phyloP scores from a whole-genome alignment of 2,329 filamentous ascomycete species.

The Mycosphaerella arachidis region DNA sequence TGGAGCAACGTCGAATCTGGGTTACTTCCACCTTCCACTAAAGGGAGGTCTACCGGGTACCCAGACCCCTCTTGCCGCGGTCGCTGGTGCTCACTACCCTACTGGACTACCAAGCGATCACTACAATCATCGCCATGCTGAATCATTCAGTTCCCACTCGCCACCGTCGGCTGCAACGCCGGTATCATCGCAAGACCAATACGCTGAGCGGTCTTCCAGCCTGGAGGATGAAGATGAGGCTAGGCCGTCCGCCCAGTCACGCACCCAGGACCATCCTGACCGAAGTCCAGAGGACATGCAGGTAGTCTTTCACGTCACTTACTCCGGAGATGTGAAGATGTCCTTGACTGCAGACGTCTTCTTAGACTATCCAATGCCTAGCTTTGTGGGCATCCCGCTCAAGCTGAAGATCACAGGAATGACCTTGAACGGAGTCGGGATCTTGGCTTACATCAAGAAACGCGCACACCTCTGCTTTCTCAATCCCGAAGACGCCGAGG shows the following conservation, averaged over 20 bases:
- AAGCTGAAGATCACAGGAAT: conserved; percentile 93
- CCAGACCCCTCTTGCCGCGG: conserved; percentile 73
- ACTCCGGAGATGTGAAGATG: conserved; percentile 80
- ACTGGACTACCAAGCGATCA: conserved; percentile 34
- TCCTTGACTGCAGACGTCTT: conserved; percentile 92
- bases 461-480: conserved; percentile 91
- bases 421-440: conserved; percentile 90
- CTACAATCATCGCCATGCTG: conserved; percentile 26
- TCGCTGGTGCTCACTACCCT: conserved; percentile 65
- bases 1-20: conserved; percentile 70
- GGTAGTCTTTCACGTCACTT: conserved; percentile 84
- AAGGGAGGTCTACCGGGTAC: conserved; percentile 67
- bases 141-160: conserved; percentile 45
- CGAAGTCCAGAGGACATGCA: conserved; percentile 82
- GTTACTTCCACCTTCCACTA: conserved; percentile 78
- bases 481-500: conserved; percentile 81
- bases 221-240: conserved; percentile 21
- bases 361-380: conserved; percentile 96
- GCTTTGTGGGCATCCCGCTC: conserved; percentile 91
- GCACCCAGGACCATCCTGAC: conserved; percentile 57
- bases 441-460: conserved; percentile 85
- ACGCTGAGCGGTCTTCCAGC: conserved; percentile 22
- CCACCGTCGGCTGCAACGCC: conserved; percentile 45
- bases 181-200: conserved; percentile 39
- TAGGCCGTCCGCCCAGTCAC: conserved; percentile 27